Percentiles rank a stretch among this genome's conserved stretches.
Evolutionary conservation across 2,329 filamentous ascomycete species (phyloP).

Genomic region (Calonectria pseudoreteaudii): DNA sequence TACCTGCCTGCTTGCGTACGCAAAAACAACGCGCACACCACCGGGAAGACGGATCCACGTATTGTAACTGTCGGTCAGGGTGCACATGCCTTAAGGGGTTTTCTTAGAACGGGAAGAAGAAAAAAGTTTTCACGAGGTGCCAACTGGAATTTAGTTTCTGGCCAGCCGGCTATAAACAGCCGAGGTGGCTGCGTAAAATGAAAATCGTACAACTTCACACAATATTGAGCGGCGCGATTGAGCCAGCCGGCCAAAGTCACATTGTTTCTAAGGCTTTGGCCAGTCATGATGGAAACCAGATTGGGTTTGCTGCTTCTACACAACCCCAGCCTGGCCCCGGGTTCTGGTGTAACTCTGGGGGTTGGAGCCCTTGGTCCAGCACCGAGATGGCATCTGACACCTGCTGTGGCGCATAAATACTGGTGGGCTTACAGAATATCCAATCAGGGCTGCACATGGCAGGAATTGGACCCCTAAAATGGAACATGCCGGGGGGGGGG

Average conservation of each 20-base stretch:
- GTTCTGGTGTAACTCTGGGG: conserved; percentile 3
- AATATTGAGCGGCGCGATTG: background rate
- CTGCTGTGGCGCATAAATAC: conserved; percentile 19
- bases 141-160: background rate
- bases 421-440: conserved; percentile 10
- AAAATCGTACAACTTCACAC: background rate
- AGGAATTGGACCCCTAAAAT: conserved; percentile 40
- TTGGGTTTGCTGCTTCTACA: conserved; percentile 2
- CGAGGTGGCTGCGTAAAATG: background rate
- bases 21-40: background rate
- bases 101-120: background rate
- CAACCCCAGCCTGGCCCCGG: background rate
- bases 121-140: background rate
- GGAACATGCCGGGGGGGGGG: conserved; percentile 28
- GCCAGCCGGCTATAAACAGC: background rate
- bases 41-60: background rate
- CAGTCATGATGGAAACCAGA: background rate
- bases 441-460: conserved; percentile 27
- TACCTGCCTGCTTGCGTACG: background rate
- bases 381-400: background rate
- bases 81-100: background rate
- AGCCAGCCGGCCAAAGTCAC: background rate
- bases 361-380: background rate
- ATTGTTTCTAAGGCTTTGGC: background rate
- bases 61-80: background rate